These are phyloP conservation scores for Phytophthora pisi DNA, from an alignment of 352 stramenopile genomes.

Conservation along the genomic window DNA sequence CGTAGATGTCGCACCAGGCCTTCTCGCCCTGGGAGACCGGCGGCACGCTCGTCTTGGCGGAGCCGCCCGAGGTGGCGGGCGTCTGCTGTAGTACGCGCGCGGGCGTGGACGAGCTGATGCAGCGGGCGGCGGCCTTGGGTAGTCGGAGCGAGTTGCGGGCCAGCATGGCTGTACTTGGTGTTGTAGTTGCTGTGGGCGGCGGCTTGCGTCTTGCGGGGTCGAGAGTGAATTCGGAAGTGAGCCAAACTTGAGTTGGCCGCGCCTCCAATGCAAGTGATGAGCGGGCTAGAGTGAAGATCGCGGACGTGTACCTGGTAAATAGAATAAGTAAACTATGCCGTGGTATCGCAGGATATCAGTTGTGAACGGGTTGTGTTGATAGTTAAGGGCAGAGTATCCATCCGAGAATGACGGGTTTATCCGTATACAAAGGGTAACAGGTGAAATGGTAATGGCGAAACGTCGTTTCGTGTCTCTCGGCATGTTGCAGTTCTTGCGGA, in stretches of 20 bases:
- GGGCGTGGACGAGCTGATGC: conserved; percentile 39
- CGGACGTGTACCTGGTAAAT: neutral
- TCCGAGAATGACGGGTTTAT: neutral
- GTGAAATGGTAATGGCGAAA: conserved; percentile 12
- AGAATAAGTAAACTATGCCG: neutral
- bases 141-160: conserved; percentile 33
- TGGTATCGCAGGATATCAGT: neutral
- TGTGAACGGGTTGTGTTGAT: neutral
- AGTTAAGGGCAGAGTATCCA: neutral
- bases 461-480: conserved; percentile 45
- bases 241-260: conserved; percentile 1
- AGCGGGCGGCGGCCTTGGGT: conserved; percentile 32
- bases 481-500: conserved; percentile 43
- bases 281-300: conserved; percentile 2
- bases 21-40: conserved; percentile 58
- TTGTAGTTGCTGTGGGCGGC: neutral
- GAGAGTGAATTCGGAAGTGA: conserved; percentile 36
- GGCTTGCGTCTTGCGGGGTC: conserved; percentile 4
- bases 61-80: conserved; percentile 17
- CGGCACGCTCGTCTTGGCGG: conserved; percentile 21
- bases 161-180: conserved; percentile 32
- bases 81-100: conserved; percentile 47
- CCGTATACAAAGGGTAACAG: neutral
- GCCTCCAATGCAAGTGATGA: conserved; percentile 27
- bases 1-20: conserved; percentile 80